These are phyloP conservation scores for Apiotrichum laibachii DNA, from an alignment of 1,284 basidiomycete genomes.

Conservation along the genomic window DNA sequence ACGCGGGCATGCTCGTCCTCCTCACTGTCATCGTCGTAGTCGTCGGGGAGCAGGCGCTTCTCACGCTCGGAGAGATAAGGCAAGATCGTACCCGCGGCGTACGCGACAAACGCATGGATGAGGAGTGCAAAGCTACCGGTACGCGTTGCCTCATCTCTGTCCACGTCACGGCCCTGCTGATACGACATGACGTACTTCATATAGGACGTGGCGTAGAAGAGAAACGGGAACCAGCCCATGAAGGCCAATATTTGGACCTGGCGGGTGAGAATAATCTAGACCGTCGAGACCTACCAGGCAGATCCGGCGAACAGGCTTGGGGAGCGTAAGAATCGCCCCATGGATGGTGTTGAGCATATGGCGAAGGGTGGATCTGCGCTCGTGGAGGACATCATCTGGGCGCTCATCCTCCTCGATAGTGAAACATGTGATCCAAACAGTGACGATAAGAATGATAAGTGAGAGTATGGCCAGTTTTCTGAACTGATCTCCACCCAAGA, in stretches of 20 bases:
- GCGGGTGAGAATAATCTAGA: neutral
- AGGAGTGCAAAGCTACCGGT: constrained; percentile 86
- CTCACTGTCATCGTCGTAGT: constrained; percentile 53
- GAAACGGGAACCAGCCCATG: constrained; percentile 78
- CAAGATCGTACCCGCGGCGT: constrained; percentile 74
- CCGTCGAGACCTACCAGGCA: constrained; percentile 63
- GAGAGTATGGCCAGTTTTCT: constrained; percentile 89
- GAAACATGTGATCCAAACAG: constrained; percentile 83
- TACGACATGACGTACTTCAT: constrained; percentile 86
- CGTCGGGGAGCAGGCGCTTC: constrained; percentile 62
- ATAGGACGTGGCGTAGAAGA: constrained; percentile 94
- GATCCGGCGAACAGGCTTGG: constrained; percentile 76
- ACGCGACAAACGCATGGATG: constrained; percentile 79
- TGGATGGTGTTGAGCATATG: constrained; percentile 75
- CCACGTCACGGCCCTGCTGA: constrained; percentile 67
- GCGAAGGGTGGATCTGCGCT: constrained; percentile 44
- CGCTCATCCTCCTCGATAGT: constrained; percentile 73
- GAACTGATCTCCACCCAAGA: constrained; percentile 91
- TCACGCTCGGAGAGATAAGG: constrained; percentile 79
- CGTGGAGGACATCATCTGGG: constrained; percentile 50
- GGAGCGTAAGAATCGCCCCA: constrained; percentile 68
- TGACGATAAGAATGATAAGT: constrained; percentile 71
- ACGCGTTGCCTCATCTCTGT: constrained; percentile 75
- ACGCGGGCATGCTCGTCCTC: constrained; percentile 69
- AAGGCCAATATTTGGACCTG: constrained; percentile 53